Evolutionary conservation across 2,329 filamentous ascomycete species (phyloP).

Genomic region (Fusarium torulosum): DNA sequence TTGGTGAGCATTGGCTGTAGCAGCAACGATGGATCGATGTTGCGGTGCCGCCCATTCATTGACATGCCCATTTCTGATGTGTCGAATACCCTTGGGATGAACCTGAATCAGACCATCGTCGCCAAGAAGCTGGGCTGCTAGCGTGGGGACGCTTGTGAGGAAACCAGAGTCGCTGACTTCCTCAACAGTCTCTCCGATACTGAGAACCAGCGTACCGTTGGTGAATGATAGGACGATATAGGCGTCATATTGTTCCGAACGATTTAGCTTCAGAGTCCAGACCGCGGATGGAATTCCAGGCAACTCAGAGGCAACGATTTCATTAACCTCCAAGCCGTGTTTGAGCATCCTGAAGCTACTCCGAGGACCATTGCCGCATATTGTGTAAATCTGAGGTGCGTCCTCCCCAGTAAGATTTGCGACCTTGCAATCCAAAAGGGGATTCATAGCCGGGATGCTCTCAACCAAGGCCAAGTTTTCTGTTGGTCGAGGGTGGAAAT

Average conservation of each 20-base stretch:
- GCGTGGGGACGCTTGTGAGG: slow-evolving; percentile 85
- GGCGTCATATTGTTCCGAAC: slow-evolving; percentile 86
- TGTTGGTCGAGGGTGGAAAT: slow-evolving; percentile 83
- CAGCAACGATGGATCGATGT: slow-evolving; percentile 94
- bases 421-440: slow-evolving; percentile 90
- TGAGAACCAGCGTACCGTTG: slow-evolving; percentile 90
- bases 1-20: slow-evolving; percentile 92
- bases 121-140: slow-evolving; percentile 93
- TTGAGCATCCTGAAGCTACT: slow-evolving; percentile 93
- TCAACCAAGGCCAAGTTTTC: slow-evolving; percentile 89
- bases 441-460: slow-evolving; percentile 89
- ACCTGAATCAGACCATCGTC: slow-evolving; percentile 94
- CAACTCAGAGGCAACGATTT: slow-evolving; percentile 94
- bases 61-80: slow-evolving; percentile 82
- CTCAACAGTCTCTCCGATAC: slow-evolving; percentile 96
- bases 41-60: slow-evolving; percentile 96
- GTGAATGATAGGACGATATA: slow-evolving; percentile 96
- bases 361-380: slow-evolving; percentile 88
- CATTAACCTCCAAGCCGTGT: slow-evolving; percentile 91
- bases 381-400: slow-evolving; percentile 94
- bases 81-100: slow-evolving; percentile 94
- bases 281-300: slow-evolving; percentile 90
- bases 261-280: slow-evolving; percentile 92
- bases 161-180: slow-evolving; percentile 96
- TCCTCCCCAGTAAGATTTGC: slow-evolving; percentile 92